Base-by-base conservation (phyloP, 2,329 filamentous ascomycete species). In the Ceratocystiopsis minuta region DNA sequence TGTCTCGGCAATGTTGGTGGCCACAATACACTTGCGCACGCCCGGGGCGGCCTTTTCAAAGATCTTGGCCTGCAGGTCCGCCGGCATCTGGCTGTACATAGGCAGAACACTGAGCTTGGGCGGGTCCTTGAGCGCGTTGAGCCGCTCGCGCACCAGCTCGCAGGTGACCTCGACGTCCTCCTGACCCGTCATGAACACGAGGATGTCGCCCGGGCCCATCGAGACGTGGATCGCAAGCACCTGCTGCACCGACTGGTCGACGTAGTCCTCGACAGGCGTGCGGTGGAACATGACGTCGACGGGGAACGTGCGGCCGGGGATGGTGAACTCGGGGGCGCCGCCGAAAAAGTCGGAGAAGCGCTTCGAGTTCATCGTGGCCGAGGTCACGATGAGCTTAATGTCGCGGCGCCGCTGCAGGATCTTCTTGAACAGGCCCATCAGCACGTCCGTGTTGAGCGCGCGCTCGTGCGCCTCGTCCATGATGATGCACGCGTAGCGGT, bases 401-500 rank as follows among this genome's bases (percentile, higher is more conserved):
- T 98, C 90, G 53, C 86, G 74, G 46, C 92, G 74, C 41, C 88
- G 72, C 48, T 88, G 80, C 38, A 98, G 64, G 4, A 98, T 88
- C 61, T 98, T 98, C 59, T 96, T 98, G 63, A 98, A 88, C 24
- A 98, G 63, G 0, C 90, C 90, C 83, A 98, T 94, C 14, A 98
- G 64, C 16, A 98, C 88, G 58, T 98, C 90, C 0, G 90, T 98
- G 55, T 98, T 96, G 39, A 98, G 63, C 1, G 90, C 88, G 57
- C 90, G 75, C 60, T 98, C 90, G 68, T 98, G 90, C 5, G 90
- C 92, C 64, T 98, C 90, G 56, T 98, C 90, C 90, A 98, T 98
- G 60, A 98, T 98, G 53, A 98, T 86, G 57, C 87, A 95, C 14
- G 88, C 94, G 57, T 98, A 98, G 49, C 84, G 83, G 58, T 96